Percentiles rank a stretch among this genome's conserved stretches.
These are phyloP conservation scores for Pulveroboletus ravenelii DNA, from an alignment of 768 basidiomycete genomes.

Conservation along the genomic window DNA sequence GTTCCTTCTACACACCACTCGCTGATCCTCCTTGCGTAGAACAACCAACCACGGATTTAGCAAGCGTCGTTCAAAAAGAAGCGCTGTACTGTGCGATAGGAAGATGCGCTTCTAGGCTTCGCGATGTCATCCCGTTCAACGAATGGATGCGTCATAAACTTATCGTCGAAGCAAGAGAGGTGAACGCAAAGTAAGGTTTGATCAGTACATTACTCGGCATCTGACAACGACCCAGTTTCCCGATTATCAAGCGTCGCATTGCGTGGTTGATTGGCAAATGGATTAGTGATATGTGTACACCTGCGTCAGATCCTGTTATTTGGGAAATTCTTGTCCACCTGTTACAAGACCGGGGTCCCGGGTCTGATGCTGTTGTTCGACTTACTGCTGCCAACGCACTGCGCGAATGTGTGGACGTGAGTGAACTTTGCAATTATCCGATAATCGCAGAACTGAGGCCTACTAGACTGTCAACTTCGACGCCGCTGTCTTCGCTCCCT, in stretches of 20 bases:
- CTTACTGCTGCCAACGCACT: slow-evolving; percentile 79
- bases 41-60: slow-evolving; percentile 49
- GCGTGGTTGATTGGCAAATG: slow-evolving; percentile 94
- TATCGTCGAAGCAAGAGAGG: slow-evolving; percentile 51
- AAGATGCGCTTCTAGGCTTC: slow-evolving; percentile 65
- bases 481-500: slow-evolving; percentile 59
- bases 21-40: slow-evolving; percentile 21
- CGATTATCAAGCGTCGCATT: slow-evolving; percentile 90
- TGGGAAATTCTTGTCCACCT: slow-evolving; percentile 84
- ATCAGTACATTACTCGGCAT: slow-evolving; percentile 2
- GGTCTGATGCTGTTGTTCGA: slow-evolving; percentile 81
- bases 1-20: background rate
- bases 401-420: slow-evolving; percentile 79
- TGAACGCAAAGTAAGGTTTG: slow-evolving; percentile 50
- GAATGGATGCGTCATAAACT: slow-evolving; percentile 65
- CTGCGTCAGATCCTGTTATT: slow-evolving; percentile 55
- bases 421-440: slow-evolving; percentile 26
- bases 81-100: slow-evolving; percentile 87
- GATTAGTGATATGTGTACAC: slow-evolving; percentile 63
- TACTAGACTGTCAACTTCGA: slow-evolving; percentile 63
- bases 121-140: slow-evolving; percentile 60
- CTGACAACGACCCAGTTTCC: slow-evolving; percentile 50
- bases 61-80: slow-evolving; percentile 71
- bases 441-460: slow-evolving; percentile 5
- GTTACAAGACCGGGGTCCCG: slow-evolving; percentile 59